A percentile compares a stretch with the other conserved stretches of the same genome.
These are phyloP conservation scores for Emydomyces testavorans DNA, from an alignment of 2,329 filamentous ascomycete species.

Conservation along the genomic window DNA sequence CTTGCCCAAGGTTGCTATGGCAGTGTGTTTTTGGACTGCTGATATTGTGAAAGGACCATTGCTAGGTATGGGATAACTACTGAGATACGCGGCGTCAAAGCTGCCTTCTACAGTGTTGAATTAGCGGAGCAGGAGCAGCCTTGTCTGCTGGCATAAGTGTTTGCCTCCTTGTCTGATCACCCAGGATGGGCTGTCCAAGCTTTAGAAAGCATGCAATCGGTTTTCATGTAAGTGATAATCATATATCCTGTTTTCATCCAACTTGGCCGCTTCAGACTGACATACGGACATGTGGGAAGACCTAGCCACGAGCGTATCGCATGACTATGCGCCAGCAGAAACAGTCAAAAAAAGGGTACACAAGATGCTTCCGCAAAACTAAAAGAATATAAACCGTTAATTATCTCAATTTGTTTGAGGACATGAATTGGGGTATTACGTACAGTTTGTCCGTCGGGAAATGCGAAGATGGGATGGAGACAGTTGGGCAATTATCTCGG, in stretches of 20 bases:
- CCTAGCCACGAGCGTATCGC: conserved; percentile 1
- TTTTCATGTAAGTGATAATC: conserved; percentile 17
- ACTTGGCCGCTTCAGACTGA: not conserved
- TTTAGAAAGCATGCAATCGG: conserved; percentile 20
- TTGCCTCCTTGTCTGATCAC: too few relatives aligned
- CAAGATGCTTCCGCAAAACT: not conserved
- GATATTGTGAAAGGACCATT: too few relatives aligned
- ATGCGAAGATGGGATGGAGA: conserved; percentile 16
- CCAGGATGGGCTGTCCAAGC: conserved; percentile 17
- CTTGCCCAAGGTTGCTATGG: too few relatives aligned
- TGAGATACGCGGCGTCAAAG: not conserved
- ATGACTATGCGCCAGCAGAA: too few relatives aligned
- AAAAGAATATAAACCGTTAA: too few relatives aligned
- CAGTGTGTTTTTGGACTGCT: too few relatives aligned
- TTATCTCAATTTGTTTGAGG: too few relatives aligned
- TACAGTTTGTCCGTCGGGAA: conserved; percentile 19
- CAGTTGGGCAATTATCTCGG: conserved; percentile 11
- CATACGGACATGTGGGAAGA: conserved; percentile 5
- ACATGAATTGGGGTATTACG: not conserved
- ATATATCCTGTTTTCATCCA: conserved; percentile 22
- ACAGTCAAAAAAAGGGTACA: too few relatives aligned
- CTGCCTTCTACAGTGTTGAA: not conserved
- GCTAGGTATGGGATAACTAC: too few relatives aligned
- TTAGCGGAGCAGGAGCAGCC: not conserved
- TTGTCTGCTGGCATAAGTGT: not conserved